Evolutionary conservation across 306 rosid genomes (phyloP).

Genomic region (Abrus precatorius): DNA sequence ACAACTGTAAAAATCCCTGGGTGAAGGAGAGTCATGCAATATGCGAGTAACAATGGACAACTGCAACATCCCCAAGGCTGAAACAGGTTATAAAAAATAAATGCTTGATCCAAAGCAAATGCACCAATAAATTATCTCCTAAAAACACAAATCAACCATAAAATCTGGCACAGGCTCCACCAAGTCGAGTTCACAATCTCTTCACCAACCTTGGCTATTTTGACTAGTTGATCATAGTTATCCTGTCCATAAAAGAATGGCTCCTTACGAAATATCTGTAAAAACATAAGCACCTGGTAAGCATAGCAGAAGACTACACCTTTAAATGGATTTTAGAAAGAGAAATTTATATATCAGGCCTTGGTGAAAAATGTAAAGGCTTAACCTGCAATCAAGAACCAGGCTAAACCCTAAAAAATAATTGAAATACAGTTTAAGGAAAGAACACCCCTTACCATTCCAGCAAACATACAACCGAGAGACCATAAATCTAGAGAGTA

Average conservation of each 20-base stretch:
- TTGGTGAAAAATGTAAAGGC: constrained; percentile 13
- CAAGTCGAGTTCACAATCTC: background rate
- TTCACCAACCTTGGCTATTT: constrained; percentile 81
- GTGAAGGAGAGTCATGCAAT: background rate
- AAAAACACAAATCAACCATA: constrained; percentile 3
- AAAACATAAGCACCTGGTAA: constrained; percentile 52
- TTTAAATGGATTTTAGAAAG: constrained; percentile 31
- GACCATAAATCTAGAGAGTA: constrained; percentile 94
- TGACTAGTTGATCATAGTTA: constrained; percentile 91
- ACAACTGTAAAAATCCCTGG: no score
- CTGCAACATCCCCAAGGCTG: background rate
- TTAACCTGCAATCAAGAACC: constrained; percentile 26
- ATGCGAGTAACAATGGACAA: background rate
- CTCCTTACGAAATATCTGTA: constrained; percentile 92
- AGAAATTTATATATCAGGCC: constrained; percentile 20
- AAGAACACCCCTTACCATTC: constrained; percentile 75
- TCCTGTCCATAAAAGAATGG: constrained; percentile 98
- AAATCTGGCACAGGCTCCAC: constrained; percentile 33
- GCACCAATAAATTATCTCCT: constrained; percentile 18
- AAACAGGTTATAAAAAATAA: constrained; percentile 4
- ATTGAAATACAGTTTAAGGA: background rate
- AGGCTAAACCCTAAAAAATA: background rate
- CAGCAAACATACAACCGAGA: constrained; percentile 97
- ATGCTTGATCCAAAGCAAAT: constrained; percentile 1
- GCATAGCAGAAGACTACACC: constrained; percentile 50